Evolutionary conservation across 345 rosid genomes (phyloP), one percentile per base, ranked within the genome.

Genomic region (Rhodamnia argentea): DNA sequence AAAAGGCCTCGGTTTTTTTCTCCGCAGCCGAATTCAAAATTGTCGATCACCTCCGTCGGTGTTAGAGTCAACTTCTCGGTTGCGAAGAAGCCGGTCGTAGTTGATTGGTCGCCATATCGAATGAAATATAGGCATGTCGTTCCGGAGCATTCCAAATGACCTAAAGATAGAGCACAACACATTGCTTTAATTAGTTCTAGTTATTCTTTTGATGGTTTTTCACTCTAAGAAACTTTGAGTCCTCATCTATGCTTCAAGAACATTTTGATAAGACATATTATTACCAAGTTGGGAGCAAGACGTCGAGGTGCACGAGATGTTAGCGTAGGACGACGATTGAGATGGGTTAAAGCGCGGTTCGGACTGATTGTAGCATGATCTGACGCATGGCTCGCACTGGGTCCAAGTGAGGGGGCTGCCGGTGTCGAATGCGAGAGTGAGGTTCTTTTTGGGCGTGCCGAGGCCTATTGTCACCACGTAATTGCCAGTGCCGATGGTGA

Each of bases 381-480:
- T 15, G 1, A 22, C 5, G 16, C 90, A 88, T 0, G 92, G 91
- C 29, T 86, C 16, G 54, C 91, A 91, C 75, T 88, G 91, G 3
- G 89, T 87, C 93, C 93, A 91, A 9, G 90, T 88, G 12, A 90
- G 18, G 59, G 16, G 83, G 82, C 88, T 90, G 3, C 89, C 92
- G 2, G 90, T 90, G 54, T 89, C 91, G 11, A 91, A 85, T 6
- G 13, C 8, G 13, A 91, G 89, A 0, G 90, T 70, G 9, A 86
- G 18, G 2, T 84, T 42, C 54, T 74, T 82, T 13, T 37, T 40
- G 0, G 91, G 93, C 0, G 89, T 85, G 9, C 91, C 91, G 0
- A 87, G 57, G 10, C 88, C 90, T 16, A 88, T 70, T 1, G 85
- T 87, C 10, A 89, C 86, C 42, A 86, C 3, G 29, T 83, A 88